Base-by-base conservation (phyloP, 331 rosid genomes). In the Phaseolus coccineus region DNA sequence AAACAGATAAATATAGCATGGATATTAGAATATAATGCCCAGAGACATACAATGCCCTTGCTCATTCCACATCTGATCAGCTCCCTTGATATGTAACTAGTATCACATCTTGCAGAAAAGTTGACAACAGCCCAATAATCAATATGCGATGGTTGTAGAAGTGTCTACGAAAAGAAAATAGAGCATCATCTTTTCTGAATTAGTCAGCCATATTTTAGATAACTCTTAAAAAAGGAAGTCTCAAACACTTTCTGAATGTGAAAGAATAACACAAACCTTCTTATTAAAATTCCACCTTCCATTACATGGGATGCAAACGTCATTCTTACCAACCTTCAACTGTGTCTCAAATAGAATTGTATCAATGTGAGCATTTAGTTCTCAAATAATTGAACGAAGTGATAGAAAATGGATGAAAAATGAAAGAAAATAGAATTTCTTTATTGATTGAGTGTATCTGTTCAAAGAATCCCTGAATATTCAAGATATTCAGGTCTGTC, bases 201-300 rank as follows among this genome's bases (percentile, higher is more conserved):
- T 25, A 71, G 61, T 69, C 0, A 70, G 75, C 55, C 76, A 75
- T 35, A 58, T 71, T 71, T 81, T 37, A 80, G 27, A 73, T 71
- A 31, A 47, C 61, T 56, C 24, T 66, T 16, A 55, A 53, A 79
- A 77, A 12, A 28, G 53, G 48, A 3, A 19, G 24, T n/a, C 71
- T 61, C 31, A 11, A 57, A 72, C 48, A 19, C 48, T 59, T 66
- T 61, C 51, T 76, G 47, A 40, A 65, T 57, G 68, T 61, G 39
- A 71, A 24, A 77, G 74, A 72, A 63, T 55, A 13, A 79, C 27
- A 80, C 47, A 55, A 44, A 92, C 99, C 97, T 95, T 93, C 70
- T 90, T 91, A 53, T 84, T 95, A 56, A 93, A 93, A 85, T 85
- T 93, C 99, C 99, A 95, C 52, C 96, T 89, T 83, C 99, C 99